These are phyloP conservation scores for Thalassiosira oceanica DNA, from an alignment of 352 stramenopile species.

Conservation along the genomic window DNA sequence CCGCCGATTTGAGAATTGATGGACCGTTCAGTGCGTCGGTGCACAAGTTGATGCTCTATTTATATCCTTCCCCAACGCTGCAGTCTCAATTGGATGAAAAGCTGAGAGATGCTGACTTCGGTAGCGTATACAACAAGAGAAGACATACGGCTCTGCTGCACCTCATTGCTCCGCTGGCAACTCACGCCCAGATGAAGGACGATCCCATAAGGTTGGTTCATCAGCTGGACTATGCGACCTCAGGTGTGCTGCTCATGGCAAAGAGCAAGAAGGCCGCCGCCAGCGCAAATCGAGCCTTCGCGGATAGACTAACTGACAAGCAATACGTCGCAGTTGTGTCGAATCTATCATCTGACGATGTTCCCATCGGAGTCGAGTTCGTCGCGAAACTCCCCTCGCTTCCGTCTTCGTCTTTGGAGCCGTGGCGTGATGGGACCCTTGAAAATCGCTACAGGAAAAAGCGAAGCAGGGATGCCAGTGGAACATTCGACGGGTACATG, in stretches of 20 bases:
- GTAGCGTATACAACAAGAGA: background rate
- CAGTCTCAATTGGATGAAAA: background rate
- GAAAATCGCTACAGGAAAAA: conserved; percentile 47
- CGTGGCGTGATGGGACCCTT: conserved; percentile 25
- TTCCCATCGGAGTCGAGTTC: conserved; percentile 22
- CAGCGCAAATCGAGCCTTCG: conserved; percentile 31
- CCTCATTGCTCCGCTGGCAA: conserved; percentile 35
- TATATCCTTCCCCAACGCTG: conserved; percentile 63
- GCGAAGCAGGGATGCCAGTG: conserved; percentile 29
- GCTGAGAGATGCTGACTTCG: background rate
- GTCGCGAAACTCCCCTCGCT: conserved; percentile 27
- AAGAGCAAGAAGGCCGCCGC: conserved; percentile 33
- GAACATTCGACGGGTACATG: conserved; percentile 61
- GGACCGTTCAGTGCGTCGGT: conserved; percentile 59
- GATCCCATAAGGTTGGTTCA: conserved; percentile 69
- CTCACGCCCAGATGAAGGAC: conserved; percentile 51
- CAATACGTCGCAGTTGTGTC: conserved; percentile 68
- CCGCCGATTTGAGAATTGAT: conserved; percentile 78
- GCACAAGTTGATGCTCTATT: conserved; percentile 73
- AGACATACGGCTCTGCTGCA: conserved; percentile 23
- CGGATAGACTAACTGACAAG: conserved; percentile 55
- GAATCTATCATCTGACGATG: background rate
- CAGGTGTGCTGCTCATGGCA: conserved; percentile 64
- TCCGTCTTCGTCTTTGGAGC: conserved; percentile 35
- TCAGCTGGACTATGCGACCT: conserved; percentile 80